phyloP scores from a whole-genome alignment of 768 basidiomycete genomes.

The Podaxis sp. region DNA sequence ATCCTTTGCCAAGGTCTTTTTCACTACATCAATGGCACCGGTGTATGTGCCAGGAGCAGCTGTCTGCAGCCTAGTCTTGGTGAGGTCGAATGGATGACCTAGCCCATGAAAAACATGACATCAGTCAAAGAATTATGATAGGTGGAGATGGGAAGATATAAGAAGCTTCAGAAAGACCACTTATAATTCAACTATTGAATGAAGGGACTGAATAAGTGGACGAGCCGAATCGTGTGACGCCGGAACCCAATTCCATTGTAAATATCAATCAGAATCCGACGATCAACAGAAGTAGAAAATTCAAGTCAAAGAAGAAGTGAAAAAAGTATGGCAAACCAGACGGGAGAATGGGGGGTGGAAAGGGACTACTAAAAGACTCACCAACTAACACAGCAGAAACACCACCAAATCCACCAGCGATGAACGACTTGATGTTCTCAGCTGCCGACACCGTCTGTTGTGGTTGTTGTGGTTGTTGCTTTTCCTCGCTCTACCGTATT shows the following conservation, averaged over 20 bases:
- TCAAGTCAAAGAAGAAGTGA: neutral
- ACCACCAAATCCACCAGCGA: constrained; percentile 94
- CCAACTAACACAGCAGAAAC: constrained; percentile 85
- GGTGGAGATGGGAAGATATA: neutral
- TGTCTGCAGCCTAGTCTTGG: constrained; percentile 95
- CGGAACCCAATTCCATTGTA: neutral
- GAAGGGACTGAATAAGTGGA: neutral
- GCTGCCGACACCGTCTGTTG: constrained; percentile 34
- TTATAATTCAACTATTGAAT: neutral
- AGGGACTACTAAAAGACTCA: constrained; percentile 37
- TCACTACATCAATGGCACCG: constrained; percentile 91
- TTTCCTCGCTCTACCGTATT: constrained; percentile 31
- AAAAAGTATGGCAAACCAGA: neutral
- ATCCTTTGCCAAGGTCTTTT: constrained; percentile 87
- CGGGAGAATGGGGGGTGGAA: neutral
- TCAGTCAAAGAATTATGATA: neutral
- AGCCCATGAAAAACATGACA: neutral
- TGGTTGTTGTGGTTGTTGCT: constrained; percentile 32
- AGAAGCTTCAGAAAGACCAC: neutral
- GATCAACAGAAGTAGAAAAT: neutral
- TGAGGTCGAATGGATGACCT: constrained; percentile 98
- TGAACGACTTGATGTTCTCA: constrained; percentile 75
- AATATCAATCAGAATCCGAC: neutral
- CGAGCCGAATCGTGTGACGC: constrained; percentile 4
- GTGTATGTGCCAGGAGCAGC: constrained; percentile 85